Base-by-base conservation (phyloP, 495 filamentous ascomycete genomes). In the Penicillium paradoxum region DNA sequence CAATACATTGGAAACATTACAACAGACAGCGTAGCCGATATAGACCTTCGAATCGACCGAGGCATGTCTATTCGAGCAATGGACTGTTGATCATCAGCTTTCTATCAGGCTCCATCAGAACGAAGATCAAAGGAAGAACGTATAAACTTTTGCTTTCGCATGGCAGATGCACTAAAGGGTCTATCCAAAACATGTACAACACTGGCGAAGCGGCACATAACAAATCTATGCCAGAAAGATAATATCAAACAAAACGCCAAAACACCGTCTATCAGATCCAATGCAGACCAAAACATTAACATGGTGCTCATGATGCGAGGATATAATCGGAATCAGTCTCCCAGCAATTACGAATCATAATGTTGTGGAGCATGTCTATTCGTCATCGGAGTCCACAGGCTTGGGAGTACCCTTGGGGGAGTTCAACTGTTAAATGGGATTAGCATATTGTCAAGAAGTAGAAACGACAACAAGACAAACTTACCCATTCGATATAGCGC, bases 401-500 rank as follows among this genome's bases (percentile, higher is more conserved):
- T 87, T 83, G 15, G 89, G 89, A 5, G 89, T 93, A 7, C 88
- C 87, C 79, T 87, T 85, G 59, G 83, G 80, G 22, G 67, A 73
- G 63, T 75, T 73, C 49, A 77, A 63, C 68, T 68, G 39, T n/a
- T 8, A 40, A 21, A 38, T 15, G 11, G 40, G 24, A 51, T 76
- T 65, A 75, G 68, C 53, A 48, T 39, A 41, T 0, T 30, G 30
- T 51, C n/a, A 10, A 3, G 17, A 32, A 29, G n/a, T 8, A 39
- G 33, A 49, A 18, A 29, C 14, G 25, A 1, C 27, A 49, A 18
- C 29, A 43, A 45, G 34, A 30, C 57, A 87, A 73, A 60, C 54
- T 54, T 24, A 57, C 57, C 91, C 95, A 98, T 71, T 97, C 92
- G 56, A 98, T 91, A 70, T 97, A 89, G 66, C 93, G 87, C 72